Evolutionary conservation across 495 filamentous ascomycete genomes (phyloP), one percentile per base, ranked within the genome.

Genomic region (Penicillium diatomitis): DNA sequence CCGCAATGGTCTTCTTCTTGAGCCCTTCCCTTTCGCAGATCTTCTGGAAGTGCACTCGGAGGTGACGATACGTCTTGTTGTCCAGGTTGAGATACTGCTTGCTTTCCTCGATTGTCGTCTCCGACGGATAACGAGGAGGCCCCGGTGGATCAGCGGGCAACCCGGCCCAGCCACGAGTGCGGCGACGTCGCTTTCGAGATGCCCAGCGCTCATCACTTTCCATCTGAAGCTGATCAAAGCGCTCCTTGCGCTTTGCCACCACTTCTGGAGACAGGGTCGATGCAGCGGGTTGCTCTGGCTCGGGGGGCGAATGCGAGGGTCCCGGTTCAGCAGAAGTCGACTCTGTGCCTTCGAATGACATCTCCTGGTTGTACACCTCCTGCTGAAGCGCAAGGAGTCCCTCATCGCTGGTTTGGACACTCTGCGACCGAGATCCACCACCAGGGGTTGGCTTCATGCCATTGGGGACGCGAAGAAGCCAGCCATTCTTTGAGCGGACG

Each of bases 51-150:
- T 79, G 76, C 29, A 80, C 70, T 31, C 87, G 74, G 4, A 87
- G 60, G 51, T 79, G 58, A 33, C 69, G 74, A 62, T 92, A 92
- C 41, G 74, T 65, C 2, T 68, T 57, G 47, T 74, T 78, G 58
- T 85, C 81, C 38, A 91, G 68, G 41, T 68, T 75, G 34, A 92
- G 69, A 55, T 80, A 82, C 11, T 74, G 71, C 57, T 89, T 88
- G 65, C 82, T 80, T 58, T 92, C 87, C 55, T 86, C 82, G 47
- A 92, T 77, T 1, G 87, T 89, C 7, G 83, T 88, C 58, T 91
- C 87, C 5, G 85, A 89, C 0, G 85, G 85, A 59, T 85, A 90
- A 40, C 87, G 80, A 36, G 86, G 86, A 10, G 85, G 85, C 11
- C 77, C 79, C 4, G 83, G 82, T 20, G 83, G 83, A 66, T 90